Base-by-base conservation (phyloP, 2,329 filamentous ascomycete species). In the Colletotrichum scovillei region DNA sequence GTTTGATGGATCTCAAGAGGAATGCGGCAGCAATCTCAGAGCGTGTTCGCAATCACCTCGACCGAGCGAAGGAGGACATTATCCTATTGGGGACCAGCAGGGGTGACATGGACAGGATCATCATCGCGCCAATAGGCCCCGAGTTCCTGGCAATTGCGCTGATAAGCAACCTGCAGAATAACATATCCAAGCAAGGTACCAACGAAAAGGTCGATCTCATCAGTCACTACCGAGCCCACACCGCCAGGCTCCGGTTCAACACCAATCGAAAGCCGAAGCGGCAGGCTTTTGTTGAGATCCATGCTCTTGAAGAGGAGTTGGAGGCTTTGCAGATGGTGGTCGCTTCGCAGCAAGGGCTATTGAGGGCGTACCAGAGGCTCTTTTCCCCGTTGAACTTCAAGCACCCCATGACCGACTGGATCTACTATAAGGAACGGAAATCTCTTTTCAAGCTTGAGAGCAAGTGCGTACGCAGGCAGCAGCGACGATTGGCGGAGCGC, bases 281-380 rank as follows among this genome's bases (percentile, higher is more conserved):
- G 11, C 57, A 65, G 2, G 59, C 75, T 4, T 78, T 78, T 55
- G 64, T 76, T 2, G 69, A 75, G 52, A 77, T 78, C 3, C 64
- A 69, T 16, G 67, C 64, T 2, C 69, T 77, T 14, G 67, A 75
- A n/a, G 76, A 78, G 49, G 75, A 78, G 70, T 55, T 77, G 12
- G 65, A 72, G 14, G 76, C 76, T 6, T 38, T 77, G 26, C 55
- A 49, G 8, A 55, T 32, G 12, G 22, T 77, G 19, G 32, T 64
- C 19, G 28, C 66, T 11, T 55, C 65, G 5, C 76, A 77, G 56
- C 35, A 55, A 52, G 16, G 22, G 14, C n/a, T 67, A 22, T 52
- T 35, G 63, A 62, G 30, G 38, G 57, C 63, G 16, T 63, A 53
- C 16, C 59, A 42, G 55, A 64, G 19, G 62, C 62, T 63, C 1